Evolutionary conservation across 2,329 filamentous ascomycete species (phyloP).

Genomic region (Aureobasidium sp.): DNA sequence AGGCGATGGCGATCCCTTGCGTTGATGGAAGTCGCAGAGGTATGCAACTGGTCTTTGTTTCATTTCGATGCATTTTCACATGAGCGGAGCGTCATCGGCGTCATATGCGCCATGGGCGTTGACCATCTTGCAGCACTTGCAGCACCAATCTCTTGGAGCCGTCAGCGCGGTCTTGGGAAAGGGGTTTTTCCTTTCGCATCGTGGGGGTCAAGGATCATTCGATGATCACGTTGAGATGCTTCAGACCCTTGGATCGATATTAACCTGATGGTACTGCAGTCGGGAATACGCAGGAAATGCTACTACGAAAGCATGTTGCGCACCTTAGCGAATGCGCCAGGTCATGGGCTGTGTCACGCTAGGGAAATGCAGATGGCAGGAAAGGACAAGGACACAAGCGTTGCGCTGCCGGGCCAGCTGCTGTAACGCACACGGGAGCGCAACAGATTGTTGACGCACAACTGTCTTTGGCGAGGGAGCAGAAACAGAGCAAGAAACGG

Average conservation of each 20-base stretch:
- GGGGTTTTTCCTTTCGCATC: neutral
- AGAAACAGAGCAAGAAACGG: neutral
- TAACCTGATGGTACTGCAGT: neutral
- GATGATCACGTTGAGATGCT: neutral
- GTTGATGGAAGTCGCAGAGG: neutral
- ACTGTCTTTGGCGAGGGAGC: constrained; percentile 1
- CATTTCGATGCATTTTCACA: constrained; percentile 9
- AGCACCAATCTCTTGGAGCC: constrained; percentile 10
- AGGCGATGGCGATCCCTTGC: neutral
- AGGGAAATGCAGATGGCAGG: neutral
- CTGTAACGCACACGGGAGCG: neutral
- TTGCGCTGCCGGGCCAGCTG: neutral
- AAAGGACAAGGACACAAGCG: neutral
- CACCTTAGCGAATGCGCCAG: neutral
- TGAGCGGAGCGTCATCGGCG: constrained; percentile 7
- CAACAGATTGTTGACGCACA: constrained; percentile 9
- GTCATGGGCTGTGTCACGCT: neutral
- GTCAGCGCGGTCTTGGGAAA: neutral
- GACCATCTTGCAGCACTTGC: neutral
- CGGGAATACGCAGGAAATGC: neutral
- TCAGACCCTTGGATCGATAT: constrained; percentile 1
- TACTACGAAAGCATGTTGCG: neutral
- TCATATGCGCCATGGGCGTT: constrained; percentile 3
- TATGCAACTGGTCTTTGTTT: constrained; percentile 3
- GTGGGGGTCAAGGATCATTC: neutral